Base-by-base conservation (phyloP, 768 basidiomycete genomes). In the Psilocybe cubensis region DNA sequence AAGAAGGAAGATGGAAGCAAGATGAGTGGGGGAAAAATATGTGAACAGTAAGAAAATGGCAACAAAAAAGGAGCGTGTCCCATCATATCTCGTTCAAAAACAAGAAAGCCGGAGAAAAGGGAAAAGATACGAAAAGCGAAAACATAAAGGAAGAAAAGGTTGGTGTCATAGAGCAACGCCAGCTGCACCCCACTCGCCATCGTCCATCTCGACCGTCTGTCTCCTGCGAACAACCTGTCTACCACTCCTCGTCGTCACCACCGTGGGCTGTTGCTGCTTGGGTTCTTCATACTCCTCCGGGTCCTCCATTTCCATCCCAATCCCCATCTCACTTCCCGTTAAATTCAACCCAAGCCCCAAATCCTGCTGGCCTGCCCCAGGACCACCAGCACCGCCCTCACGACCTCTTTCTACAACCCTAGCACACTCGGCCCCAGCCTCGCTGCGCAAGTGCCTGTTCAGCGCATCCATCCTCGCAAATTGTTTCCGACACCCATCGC, bases 401-500 rank as follows among this genome's bases (percentile, higher is more conserved):
- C 58, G 51, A 43, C 51, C 50, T 49, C 59, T 60, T 57, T 67
- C 69, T 23, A 67, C 65, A 20, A 64, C 52, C 62, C 61, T 61
- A 33, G 65, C 58, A 61, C 70, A 72, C 52, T 70, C 69, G 47
- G 64, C 66, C 0, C 70, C 70, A 17, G 69, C 70, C 60, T 72
- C 70, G 50, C 69, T 70, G 54, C 69, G 61, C 61, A 70, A 73
- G 77, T 98, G 96, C 60, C 96, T 76, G 68, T 96, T 96, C 51
- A 98, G 80, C 40, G 96, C 96, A 72, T 98, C 96, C 84, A 97
- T 89, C 58, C 96, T 74, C 28, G 95, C 95, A 78, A 98, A 98
- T 63, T 88, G 92, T 78, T 95, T 92, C 63, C 84, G 82, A 70
- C 96, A 98, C 42, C 94, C 95, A 8, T 95, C 92, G 66, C 96